These are phyloP conservation scores for Puccinia polysora DNA, from an alignment of 1,284 basidiomycete species.

Conservation along the genomic window DNA sequence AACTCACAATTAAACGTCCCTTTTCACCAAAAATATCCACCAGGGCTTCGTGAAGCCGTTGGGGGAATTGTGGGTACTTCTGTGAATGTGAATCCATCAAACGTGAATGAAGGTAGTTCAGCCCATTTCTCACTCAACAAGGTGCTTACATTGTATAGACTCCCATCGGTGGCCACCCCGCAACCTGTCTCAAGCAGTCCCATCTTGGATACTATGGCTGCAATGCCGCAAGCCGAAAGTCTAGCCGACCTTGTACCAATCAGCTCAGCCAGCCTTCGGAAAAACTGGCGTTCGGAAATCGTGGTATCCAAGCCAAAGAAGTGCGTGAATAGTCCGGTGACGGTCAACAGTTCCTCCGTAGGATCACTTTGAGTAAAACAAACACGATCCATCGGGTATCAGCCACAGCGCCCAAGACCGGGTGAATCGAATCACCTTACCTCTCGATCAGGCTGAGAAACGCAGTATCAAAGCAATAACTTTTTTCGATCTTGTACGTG, in stretches of 20 bases:
- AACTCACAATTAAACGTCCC: constrained; percentile 63
- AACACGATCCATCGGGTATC: constrained; percentile 1
- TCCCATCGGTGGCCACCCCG: constrained; percentile 83
- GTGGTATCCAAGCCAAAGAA: constrained; percentile 93
- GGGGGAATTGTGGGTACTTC: constrained; percentile 92
- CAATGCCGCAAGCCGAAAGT: constrained; percentile 85
- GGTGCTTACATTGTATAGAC: constrained; percentile 74
- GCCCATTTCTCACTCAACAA: not conserved
- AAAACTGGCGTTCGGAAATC: constrained; percentile 87
- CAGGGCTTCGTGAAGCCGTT: constrained; percentile 80
- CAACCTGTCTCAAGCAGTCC: constrained; percentile 72
- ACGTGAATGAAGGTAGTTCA: not conserved
- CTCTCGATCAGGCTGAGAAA: constrained; percentile 95
- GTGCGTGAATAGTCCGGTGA: constrained; percentile 92
- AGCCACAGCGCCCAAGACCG: not conserved
- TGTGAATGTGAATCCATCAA: constrained; percentile 51
- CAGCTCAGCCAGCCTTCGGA: constrained; percentile 70
- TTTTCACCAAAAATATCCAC: constrained; percentile 89
- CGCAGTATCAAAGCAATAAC: constrained; percentile 88
- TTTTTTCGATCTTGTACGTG: constrained; percentile 91
- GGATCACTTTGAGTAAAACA: constrained; percentile 64
- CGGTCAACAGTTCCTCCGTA: constrained; percentile 94
- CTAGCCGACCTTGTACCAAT: constrained; percentile 84
- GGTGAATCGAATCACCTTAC: constrained; percentile 53
- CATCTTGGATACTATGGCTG: constrained; percentile 87